Evolutionary conservation across 331 rosid genomes (phyloP).

Genomic region (Quercus tomentella): DNA sequence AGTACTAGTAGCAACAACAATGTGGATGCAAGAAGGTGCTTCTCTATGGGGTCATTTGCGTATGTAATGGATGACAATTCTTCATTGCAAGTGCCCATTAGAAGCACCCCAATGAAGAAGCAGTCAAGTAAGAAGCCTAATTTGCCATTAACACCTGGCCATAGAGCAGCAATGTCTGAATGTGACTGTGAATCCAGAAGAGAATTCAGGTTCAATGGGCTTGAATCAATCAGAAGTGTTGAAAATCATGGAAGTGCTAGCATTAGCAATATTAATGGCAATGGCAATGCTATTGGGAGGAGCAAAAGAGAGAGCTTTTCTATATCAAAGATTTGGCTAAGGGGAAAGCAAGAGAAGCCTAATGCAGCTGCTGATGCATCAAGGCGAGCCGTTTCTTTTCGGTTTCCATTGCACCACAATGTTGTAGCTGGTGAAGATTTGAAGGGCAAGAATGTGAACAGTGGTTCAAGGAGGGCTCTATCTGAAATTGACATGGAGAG

Average conservation of each 20-base stretch:
- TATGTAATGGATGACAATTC: constrained; percentile 85
- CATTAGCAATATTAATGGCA: constrained; percentile 6
- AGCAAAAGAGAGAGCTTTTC: constrained; percentile 69
- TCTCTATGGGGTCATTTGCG: constrained; percentile 93
- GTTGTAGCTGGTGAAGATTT: constrained; percentile 23
- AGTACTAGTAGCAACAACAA: constrained; percentile 42
- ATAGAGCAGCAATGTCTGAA: constrained; percentile 78
- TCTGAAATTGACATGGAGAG: constrained; percentile 51
- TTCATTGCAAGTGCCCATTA: constrained; percentile 66
- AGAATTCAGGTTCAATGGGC: constrained; percentile 58
- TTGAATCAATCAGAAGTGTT: constrained; percentile 28
- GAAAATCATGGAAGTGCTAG: constrained; percentile 23
- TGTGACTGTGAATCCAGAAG: constrained; percentile 74
- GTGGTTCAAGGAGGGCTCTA: constrained; percentile 39
- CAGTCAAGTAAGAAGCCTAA: constrained; percentile 45
- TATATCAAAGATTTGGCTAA: constrained; percentile 80
- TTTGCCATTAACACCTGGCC: constrained; percentile 67
- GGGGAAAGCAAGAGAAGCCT: constrained; percentile 57
- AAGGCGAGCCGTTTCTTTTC: constrained; percentile 71
- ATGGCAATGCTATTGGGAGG: constrained; percentile 24
- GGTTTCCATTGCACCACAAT: constrained; percentile 47
- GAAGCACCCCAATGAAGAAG: constrained; percentile 47
- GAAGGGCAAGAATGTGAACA: constrained; percentile 36
- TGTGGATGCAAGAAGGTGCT: constrained; percentile 77
- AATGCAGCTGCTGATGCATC: constrained; percentile 32